Evolutionary conservation across 2,329 filamentous ascomycete genomes (phyloP).

Genomic region (Aspergillus clavatus): DNA sequence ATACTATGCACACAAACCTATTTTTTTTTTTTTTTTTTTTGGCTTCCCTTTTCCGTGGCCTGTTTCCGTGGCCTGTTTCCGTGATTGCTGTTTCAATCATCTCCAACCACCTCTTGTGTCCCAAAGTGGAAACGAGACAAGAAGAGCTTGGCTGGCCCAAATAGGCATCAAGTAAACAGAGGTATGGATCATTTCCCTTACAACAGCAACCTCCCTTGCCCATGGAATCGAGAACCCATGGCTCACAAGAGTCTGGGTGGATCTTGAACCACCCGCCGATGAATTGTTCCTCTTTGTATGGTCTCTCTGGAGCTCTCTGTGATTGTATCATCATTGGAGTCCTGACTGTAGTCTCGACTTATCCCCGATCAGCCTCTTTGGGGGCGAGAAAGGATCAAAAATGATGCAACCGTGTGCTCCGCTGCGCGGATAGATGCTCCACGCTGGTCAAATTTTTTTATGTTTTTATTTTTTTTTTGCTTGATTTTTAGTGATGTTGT

Average conservation of each 20-base stretch:
- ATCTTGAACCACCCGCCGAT: neutral
- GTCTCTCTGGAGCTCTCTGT: neutral
- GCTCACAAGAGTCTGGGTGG: neutral
- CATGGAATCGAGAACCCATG: neutral
- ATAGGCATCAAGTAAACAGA: neutral
- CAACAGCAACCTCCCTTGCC: neutral
- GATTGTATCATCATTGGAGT: neutral
- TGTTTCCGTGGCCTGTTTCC: neutral
- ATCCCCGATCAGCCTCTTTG: neutral
- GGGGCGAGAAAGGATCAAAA: neutral
- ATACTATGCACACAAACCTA: neutral
- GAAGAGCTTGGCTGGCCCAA: neutral
- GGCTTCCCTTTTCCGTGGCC: neutral
- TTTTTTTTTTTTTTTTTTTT: constrained; percentile 9
- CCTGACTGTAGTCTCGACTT: neutral
- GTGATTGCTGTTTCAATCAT: neutral
- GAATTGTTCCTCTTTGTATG: neutral
- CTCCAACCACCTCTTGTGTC: constrained; percentile 5
- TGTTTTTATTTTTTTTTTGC: neutral
- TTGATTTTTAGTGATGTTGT: neutral
- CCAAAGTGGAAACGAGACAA: neutral
- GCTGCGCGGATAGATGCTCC: neutral
- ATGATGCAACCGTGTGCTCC: constrained; percentile 4
- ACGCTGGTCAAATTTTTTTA: too few relatives aligned
- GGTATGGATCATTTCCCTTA: neutral